Percentiles rank a stretch among this genome's conserved stretches.
phyloP scores from a whole-genome alignment of 768 basidiomycete species.

The Galerina sulciceps region DNA sequence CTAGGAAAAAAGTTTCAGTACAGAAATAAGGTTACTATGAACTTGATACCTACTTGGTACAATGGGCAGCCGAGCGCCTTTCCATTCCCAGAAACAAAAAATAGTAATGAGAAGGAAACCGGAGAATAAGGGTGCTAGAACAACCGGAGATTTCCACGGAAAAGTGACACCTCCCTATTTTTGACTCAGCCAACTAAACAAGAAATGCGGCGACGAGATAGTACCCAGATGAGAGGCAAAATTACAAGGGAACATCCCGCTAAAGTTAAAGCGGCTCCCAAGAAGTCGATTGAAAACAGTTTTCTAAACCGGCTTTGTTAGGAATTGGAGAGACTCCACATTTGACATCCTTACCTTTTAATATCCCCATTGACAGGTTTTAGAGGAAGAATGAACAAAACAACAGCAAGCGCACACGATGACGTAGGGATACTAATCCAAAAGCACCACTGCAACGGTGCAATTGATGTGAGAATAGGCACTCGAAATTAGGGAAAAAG shows the following conservation, averaged over 20 bases:
- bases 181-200: neutral
- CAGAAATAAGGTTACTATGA: neutral
- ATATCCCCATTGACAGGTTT: constrained; percentile 68
- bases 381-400: constrained; percentile 69
- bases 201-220: neutral
- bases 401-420: constrained; percentile 53
- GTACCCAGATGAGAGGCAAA: constrained; percentile 74
- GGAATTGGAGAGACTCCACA: neutral
- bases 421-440: constrained; percentile 74
- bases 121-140: constrained; percentile 61
- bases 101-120: constrained; percentile 55
- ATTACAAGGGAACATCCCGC: constrained; percentile 65
- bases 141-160: constrained; percentile 70
- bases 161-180: constrained; percentile 71
- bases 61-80: constrained; percentile 69
- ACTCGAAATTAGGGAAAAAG: neutral
- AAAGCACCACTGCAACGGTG: constrained; percentile 65
- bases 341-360: constrained; percentile 39
- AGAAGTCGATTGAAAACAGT: constrained; percentile 65
- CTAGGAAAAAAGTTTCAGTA: constrained; percentile 30
- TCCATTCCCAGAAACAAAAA: constrained; percentile 79
- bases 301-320: constrained; percentile 44
- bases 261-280: constrained; percentile 62
- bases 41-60: constrained; percentile 58
- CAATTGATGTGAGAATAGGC: neutral